These are phyloP conservation scores for Lasiosphaeriaceae sp. DNA, from an alignment of 495 filamentous ascomycete species.

Conservation along the genomic window DNA sequence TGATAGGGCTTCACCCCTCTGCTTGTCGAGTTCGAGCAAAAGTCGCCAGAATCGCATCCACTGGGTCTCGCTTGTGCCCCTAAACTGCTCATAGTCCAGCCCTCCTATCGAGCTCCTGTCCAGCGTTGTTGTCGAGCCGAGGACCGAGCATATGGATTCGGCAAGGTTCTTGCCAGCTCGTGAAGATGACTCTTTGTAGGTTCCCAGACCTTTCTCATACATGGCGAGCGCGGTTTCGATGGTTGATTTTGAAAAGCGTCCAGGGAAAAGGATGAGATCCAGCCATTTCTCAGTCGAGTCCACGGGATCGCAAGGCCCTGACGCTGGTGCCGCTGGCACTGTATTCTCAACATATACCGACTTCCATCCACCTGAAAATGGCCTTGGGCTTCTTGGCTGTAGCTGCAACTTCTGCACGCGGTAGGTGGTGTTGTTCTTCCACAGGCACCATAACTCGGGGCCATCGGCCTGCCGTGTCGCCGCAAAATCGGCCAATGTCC, in stretches of 20 bases:
- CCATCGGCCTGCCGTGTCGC: constrained; percentile 43
- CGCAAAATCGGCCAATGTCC: constrained; percentile 83
- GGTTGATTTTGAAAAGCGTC: constrained; percentile 67
- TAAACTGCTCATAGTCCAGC: constrained; percentile 71
- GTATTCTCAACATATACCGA: constrained; percentile 63
- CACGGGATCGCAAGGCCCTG: constrained; percentile 57
- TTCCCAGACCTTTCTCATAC: constrained; percentile 61
- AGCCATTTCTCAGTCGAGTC: constrained; percentile 66
- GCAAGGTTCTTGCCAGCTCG: constrained; percentile 51
- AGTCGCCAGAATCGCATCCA: constrained; percentile 89
- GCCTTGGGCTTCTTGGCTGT: constrained; percentile 32
- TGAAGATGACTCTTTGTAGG: constrained; percentile 30
- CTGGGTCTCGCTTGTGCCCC: constrained; percentile 67
- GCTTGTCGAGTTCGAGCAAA: constrained; percentile 78
- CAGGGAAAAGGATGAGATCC: constrained; percentile 75
- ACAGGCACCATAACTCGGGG: constrained; percentile 75
- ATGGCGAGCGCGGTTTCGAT: constrained; percentile 78
- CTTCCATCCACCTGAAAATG: constrained; percentile 72
- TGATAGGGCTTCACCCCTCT: constrained; percentile 72
- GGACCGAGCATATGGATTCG: constrained; percentile 66
- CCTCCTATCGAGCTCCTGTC: constrained; percentile 55
- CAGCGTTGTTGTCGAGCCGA: constrained; percentile 61
- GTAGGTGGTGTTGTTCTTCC: constrained; percentile 79
- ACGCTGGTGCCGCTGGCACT: constrained; percentile 49
- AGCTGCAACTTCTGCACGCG: constrained; percentile 57